Percentiles rank a stretch among this genome's conserved stretches.
Evolutionary conservation across 1,284 basidiomycete genomes (phyloP).

Genomic region (Marasmius sp.): DNA sequence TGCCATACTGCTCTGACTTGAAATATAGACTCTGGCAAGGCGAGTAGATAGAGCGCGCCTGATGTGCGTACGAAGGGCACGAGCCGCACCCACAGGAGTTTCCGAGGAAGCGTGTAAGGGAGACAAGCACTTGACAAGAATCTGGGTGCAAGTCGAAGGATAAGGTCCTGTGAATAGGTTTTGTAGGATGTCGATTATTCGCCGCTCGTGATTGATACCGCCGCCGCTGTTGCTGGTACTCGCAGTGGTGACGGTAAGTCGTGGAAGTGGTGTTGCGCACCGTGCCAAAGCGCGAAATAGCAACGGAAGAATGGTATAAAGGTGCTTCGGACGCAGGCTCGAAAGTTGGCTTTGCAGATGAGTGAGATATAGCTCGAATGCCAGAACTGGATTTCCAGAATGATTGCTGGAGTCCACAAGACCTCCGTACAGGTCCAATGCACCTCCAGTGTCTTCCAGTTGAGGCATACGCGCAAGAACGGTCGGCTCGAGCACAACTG

Average conservation of each 20-base stretch:
- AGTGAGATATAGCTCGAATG: constrained; percentile 60
- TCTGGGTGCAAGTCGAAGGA: constrained; percentile 58
- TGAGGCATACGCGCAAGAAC: constrained; percentile 57
- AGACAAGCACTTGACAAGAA: constrained; percentile 53
- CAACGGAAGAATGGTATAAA: constrained; percentile 59
- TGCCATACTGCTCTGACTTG: constrained; percentile 46
- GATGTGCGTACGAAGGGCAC: constrained; percentile 64
- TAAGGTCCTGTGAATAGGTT: constrained; percentile 64
- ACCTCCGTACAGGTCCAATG: constrained; percentile 57
- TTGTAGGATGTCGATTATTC: constrained; percentile 54
- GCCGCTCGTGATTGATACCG: constrained; percentile 45
- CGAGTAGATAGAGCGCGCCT: constrained; percentile 58
- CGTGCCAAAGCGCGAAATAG: constrained; percentile 70
- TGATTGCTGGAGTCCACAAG: constrained; percentile 47
- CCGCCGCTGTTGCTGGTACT: neutral
- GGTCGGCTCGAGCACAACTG: constrained; percentile 47
- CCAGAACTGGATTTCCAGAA: constrained; percentile 50
- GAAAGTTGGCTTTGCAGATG: constrained; percentile 62
- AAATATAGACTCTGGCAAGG: constrained; percentile 64
- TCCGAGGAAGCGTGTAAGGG: constrained; percentile 19
- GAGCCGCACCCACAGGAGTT: constrained; percentile 54
- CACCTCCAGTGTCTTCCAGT: constrained; percentile 42
- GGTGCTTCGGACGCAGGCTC: constrained; percentile 50
- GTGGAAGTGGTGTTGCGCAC: constrained; percentile 62
- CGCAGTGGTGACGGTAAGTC: constrained; percentile 49